Percentiles rank a stretch among this genome's conserved stretches.
phyloP scores from a whole-genome alignment of 1,284 basidiomycete genomes.

The Microbotryum lychnidis-dioicae region DNA sequence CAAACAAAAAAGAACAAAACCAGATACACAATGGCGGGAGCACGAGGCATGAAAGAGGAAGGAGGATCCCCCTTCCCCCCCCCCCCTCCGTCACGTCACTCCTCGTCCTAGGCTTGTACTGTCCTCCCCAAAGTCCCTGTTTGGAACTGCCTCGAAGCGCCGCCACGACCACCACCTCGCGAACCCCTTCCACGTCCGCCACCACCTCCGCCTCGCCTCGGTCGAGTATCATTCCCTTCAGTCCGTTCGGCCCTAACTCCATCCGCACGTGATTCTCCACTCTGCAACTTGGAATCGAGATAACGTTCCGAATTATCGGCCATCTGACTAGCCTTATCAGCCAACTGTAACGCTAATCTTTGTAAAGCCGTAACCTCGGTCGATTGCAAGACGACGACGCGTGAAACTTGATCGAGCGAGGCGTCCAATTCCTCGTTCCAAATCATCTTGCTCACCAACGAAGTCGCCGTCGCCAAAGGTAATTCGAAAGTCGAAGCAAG shows the following conservation, averaged over 20 bases:
- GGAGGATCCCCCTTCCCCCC: too few relatives aligned
- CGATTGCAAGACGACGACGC: conserved; percentile 74
- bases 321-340: conserved; percentile 77
- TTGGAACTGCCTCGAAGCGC: conserved; percentile 23
- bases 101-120: conserved; percentile 15
- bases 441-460: conserved; percentile 96
- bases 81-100: too few relatives aligned
- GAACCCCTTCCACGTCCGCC: conserved; percentile 23
- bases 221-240: conserved; percentile 35
- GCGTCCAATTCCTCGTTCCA: conserved; percentile 95
- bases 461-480: conserved; percentile 68
- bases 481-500: conserved; percentile 83
- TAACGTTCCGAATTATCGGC: conserved; percentile 95
- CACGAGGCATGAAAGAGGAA: too few relatives aligned
- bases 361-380: conserved; percentile 84
- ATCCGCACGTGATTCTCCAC: conserved; percentile 37
- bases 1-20: too few relatives aligned
- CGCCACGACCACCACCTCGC: conserved; percentile 14
- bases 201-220: conserved; percentile 38
- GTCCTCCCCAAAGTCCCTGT: conserved; percentile 22
- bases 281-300: conserved; percentile 68
- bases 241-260: conserved; percentile 55
- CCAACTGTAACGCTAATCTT: conserved; percentile 73
- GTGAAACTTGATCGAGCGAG: conserved; percentile 79
- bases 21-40: too few relatives aligned